A percentile compares a stretch with the other conserved stretches of the same genome.
Evolutionary conservation across 306 rosid genomes (phyloP).

Genomic region (Echinosophora koreensis): DNA sequence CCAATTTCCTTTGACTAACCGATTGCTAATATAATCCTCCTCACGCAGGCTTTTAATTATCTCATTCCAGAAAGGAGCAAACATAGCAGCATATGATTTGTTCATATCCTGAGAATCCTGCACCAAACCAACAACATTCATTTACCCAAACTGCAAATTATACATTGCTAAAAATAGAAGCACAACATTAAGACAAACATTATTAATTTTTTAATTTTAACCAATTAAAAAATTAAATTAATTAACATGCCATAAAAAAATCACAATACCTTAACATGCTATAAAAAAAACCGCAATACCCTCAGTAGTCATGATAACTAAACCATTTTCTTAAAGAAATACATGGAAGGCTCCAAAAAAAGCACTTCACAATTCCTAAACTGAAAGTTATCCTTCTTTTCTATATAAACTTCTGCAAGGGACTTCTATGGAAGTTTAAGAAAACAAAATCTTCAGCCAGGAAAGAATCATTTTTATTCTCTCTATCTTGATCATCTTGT

Average conservation of each 20-base stretch:
- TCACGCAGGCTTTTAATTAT: constrained; percentile 92
- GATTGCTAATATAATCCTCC: constrained; percentile 91
- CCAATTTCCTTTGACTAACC: constrained; percentile 58
- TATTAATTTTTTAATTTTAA: background rate
- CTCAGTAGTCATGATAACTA: background rate
- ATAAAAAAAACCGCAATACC: background rate
- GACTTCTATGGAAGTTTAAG: background rate
- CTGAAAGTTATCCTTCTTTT: constrained; percentile 5
- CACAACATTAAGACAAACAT: background rate
- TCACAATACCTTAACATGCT: background rate
- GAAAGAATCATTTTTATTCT: background rate
- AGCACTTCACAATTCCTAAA: background rate
- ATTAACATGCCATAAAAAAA: background rate
- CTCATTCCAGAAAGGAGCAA: constrained; percentile 98
- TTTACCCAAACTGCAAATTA: constrained; percentile 12
- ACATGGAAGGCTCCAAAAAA: constrained; percentile 12
- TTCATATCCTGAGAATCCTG: constrained; percentile 80
- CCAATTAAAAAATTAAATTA: background rate
- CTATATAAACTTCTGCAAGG: background rate
- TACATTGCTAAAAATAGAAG: background rate
- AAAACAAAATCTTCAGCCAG: background rate
- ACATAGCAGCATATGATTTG: constrained; percentile 81
- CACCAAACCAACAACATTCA: constrained; percentile 30
- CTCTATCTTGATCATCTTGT: background rate
- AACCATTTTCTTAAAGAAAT: background rate